Conservation (phyloP, 2,329 filamentous ascomycete species). For the Apiospora marii region DNA sequence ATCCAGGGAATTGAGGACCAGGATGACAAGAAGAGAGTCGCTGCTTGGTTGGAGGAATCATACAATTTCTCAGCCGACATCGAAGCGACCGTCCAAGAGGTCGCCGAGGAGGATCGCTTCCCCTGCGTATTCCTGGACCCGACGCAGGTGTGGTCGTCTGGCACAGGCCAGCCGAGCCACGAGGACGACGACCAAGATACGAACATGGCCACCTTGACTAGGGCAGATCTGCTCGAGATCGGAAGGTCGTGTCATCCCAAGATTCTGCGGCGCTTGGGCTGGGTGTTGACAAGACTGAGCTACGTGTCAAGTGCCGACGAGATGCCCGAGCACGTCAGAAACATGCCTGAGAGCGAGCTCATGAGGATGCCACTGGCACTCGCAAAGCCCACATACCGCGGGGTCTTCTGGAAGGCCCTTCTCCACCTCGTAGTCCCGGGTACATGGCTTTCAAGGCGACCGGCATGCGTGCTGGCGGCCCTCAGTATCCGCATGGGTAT, state of each 20-base stretch:
- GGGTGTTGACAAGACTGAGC: constrained; percentile 54
- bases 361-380: constrained; percentile 54
- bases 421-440: constrained; percentile 57
- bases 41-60: constrained; percentile 58
- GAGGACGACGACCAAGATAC: constrained; percentile 33
- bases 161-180: constrained; percentile 21
- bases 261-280: constrained; percentile 56
- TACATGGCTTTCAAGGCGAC: constrained; percentile 53
- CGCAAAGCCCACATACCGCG: constrained; percentile 42
- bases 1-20: constrained; percentile 46
- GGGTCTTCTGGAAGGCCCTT: constrained; percentile 56
- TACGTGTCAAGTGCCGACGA: constrained; percentile 50
- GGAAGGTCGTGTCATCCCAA: constrained; percentile 57
- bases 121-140: constrained; percentile 60
- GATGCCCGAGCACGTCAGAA: constrained; percentile 52
- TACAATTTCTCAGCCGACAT: constrained; percentile 58
- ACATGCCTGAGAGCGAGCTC: constrained; percentile 42
- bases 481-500: constrained; percentile 58
- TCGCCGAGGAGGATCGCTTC: constrained; percentile 49
- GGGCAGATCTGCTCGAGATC: constrained; percentile 59
- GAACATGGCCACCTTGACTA: constrained; percentile 47
- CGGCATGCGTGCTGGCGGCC: constrained; percentile 55
- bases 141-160: constrained; percentile 48
- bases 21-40: constrained; percentile 49
- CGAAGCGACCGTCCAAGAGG: constrained; percentile 43